Base-by-base conservation (phyloP, 805 yeast species). In the Lipomyces mesembrius region DNA sequence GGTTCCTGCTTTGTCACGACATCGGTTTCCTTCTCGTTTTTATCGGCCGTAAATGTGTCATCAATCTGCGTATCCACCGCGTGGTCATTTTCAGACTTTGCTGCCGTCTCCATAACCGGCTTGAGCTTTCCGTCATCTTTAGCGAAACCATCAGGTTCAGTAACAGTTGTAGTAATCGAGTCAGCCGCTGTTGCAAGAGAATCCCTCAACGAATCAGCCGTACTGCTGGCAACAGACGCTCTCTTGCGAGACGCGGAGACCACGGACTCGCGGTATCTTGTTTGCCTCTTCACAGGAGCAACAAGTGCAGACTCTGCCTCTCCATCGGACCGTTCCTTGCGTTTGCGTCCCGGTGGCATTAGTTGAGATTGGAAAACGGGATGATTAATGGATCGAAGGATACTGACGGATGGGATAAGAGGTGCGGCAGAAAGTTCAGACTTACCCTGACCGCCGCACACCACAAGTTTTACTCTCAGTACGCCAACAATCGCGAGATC, bases 111-210 rank as follows among this genome's bases (percentile, higher is more conserved):
- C 12, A 32, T 20, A 29, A 43, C 61, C 8, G 61, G 14, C 29
- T 61, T 52, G 27, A 20, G 54, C n/a, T 25, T 46, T 35, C 29
- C 20, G 22, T 17, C 53, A 49, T 52, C 55, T 20, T 56, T 57
- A 12, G 60, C 49, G 49, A 35, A 53, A 29, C 57, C 27, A 34
- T 65, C 69, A 3, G 66, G 69, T 61, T 65, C 66, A n/a, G 69
- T 65, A 27, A 62, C 52, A 0, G 65, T 56, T 2, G 69, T 62
- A n/a, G 39, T 22, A 27, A 57, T 32, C 37, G 65, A 62, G 17
- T 35, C 32, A 8, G 17, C 35, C 9, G 49, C 25, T 12, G 55
- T 12, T 12, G 27, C 55, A 52, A 52, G 55, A 4, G 60, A 32
- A 35, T 25, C 53, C 35, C 11, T 58, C 56, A 39, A 12, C 37